These are phyloP conservation scores for Wickerhamomyces bovis DNA, from an alignment of 805 yeast genomes.

Conservation along the genomic window DNA sequence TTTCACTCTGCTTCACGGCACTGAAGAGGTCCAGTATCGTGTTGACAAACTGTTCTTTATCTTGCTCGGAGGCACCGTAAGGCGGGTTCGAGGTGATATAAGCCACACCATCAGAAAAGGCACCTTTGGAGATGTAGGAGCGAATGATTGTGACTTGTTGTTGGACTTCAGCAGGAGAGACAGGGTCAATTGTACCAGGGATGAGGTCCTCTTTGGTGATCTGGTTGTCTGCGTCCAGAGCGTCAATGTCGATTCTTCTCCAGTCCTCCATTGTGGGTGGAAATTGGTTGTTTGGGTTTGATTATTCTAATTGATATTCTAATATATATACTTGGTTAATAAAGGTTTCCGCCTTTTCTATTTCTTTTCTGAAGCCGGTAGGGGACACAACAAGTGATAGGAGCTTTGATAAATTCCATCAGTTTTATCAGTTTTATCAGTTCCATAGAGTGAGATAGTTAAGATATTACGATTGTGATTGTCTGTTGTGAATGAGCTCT, in stretches of 20 bases:
- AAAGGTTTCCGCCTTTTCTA: too few species aligned
- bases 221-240: constrained; percentile 73
- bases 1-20: constrained; percentile 62
- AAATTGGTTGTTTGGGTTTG: background rate
- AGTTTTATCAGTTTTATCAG: too few species aligned
- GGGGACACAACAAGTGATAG: too few species aligned
- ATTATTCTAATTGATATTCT: too few species aligned
- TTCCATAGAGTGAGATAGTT: too few species aligned
- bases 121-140: constrained; percentile 62
- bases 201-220: constrained; percentile 58
- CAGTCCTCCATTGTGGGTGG: constrained; percentile 53
- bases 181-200: constrained; percentile 35
- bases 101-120: constrained; percentile 59
- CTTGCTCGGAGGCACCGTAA: constrained; percentile 62
- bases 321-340: too few species aligned
- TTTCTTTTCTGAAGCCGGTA: too few species aligned
- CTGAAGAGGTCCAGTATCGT: constrained; percentile 68
- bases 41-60: constrained; percentile 44
- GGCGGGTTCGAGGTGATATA: constrained; percentile 71
- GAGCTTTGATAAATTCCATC: too few species aligned
- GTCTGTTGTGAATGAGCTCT: too few species aligned
- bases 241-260: constrained; percentile 95
- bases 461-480: too few species aligned
- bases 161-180: constrained; percentile 48
- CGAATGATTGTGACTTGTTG: constrained; percentile 53